A percentile compares a stretch with the other conserved stretches of the same genome.
Conservation (phyloP, 768 basidiomycete genomes). For the Tremella fuciformis region DNA sequence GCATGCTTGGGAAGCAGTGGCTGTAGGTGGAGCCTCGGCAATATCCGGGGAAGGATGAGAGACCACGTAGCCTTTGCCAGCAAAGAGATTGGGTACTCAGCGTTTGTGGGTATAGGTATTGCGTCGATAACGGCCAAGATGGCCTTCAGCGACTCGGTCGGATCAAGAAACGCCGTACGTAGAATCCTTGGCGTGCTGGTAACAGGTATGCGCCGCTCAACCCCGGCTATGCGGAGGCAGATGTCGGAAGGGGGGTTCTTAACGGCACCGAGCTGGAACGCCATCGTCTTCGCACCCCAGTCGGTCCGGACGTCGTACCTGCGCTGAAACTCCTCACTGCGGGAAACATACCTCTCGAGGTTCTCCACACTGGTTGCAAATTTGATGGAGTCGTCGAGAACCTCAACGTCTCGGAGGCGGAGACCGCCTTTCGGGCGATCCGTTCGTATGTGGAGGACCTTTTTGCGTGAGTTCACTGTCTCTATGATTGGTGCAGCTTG, state of each 20-base stretch:
- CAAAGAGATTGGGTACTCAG: conserved; percentile 7
- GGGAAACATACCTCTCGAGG: not conserved
- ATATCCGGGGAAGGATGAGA: conserved; percentile 11
- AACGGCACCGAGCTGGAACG: conserved; percentile 8
- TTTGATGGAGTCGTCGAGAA: conserved; percentile 23
- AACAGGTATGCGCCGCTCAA: not conserved
- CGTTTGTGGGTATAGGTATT: conserved; percentile 10
- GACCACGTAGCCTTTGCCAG: conserved; percentile 5
- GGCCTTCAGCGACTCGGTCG: not conserved
- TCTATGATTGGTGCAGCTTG: not conserved
- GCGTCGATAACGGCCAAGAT: conserved; percentile 9
- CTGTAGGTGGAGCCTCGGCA: conserved; percentile 8
- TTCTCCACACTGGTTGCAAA: conserved; percentile 6
- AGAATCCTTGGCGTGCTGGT: conserved; percentile 11
- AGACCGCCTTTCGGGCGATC: not conserved
- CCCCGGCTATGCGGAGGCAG: not conserved
- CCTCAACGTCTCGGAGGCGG: conserved; percentile 10
- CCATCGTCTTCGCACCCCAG: conserved; percentile 16
- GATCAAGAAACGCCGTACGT: not conserved
- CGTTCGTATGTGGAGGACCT: not conserved
- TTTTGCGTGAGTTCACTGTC: not conserved
- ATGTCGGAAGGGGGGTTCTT: not conserved
- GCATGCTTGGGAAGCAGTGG: conserved; percentile 7
- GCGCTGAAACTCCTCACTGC: conserved; percentile 15
- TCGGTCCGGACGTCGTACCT: conserved; percentile 13